Conservation (phyloP, 2,329 filamentous ascomycete species). For the Chrysosporium keratinophilum region DNA sequence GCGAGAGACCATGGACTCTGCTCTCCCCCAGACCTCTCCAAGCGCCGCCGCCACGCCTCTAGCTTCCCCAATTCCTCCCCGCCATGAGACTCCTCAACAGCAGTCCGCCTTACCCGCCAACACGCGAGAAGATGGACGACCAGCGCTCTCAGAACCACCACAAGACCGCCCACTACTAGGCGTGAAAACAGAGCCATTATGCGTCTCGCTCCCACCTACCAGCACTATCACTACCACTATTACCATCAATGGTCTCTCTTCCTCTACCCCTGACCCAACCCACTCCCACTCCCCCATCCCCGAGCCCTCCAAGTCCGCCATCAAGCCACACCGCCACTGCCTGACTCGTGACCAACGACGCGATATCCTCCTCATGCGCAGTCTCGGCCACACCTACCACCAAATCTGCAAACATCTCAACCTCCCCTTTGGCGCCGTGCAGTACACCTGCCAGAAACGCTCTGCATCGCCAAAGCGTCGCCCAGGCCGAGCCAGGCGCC, state of each 20-base stretch:
- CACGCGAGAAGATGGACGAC: not conserved
- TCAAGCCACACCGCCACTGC: conserved; percentile 9
- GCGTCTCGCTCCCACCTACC: not conserved
- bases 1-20: not conserved
- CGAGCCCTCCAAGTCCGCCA: conserved; percentile 5
- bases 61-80: not conserved
- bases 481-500: not conserved
- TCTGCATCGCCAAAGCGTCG: conserved; percentile 14
- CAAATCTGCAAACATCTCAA: conserved; percentile 16
- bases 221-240: not conserved
- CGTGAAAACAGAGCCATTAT: not conserved
- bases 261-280: not conserved
- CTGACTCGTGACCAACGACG: conserved; percentile 19
- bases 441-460: conserved; percentile 17
- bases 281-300: not conserved
- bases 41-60: conserved; percentile 4
- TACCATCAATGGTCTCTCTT: not conserved
- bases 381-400: conserved; percentile 17
- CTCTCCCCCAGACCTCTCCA: not conserved
- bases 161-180: not conserved
- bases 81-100: not conserved
- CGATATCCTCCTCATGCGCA: conserved; percentile 20
- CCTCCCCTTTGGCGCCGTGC: conserved; percentile 16
- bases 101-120: not conserved
- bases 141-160: not conserved